phyloP scores from a whole-genome alignment of 1,139 yeast genomes.

The Kluyveromyces sp. region DNA sequence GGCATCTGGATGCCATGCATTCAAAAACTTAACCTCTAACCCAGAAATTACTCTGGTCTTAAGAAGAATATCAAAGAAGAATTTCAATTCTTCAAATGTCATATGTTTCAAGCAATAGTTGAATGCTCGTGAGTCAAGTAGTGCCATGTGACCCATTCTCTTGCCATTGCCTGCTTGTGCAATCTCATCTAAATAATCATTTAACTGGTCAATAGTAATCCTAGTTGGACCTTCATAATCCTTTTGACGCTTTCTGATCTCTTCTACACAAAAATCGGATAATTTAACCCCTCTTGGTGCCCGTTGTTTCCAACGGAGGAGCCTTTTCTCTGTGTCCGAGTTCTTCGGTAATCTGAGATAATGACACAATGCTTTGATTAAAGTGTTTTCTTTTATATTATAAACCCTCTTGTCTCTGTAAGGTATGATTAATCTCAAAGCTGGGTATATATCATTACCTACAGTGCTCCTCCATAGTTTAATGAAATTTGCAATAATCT shows the following conservation, averaged over 20 bases:
- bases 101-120: slow-evolving; percentile 46
- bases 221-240: slow-evolving; percentile 31
- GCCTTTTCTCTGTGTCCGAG: slow-evolving; percentile 42
- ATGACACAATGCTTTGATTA: slow-evolving; percentile 40
- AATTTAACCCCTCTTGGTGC: slow-evolving; percentile 30
- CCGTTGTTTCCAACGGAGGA: slow-evolving; percentile 39
- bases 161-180: slow-evolving; percentile 31
- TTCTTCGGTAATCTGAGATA: slow-evolving; percentile 43
- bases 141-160: slow-evolving; percentile 19
- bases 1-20: slow-evolving; percentile 81
- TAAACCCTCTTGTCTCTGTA: slow-evolving; percentile 49
- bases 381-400: slow-evolving; percentile 44
- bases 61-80: slow-evolving; percentile 61
- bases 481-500: slow-evolving; percentile 37
- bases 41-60: slow-evolving; percentile 51
- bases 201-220: slow-evolving; percentile 51
- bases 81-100: slow-evolving; percentile 59
- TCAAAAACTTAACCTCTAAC: slow-evolving; percentile 53
- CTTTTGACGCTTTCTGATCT: slow-evolving; percentile 34
- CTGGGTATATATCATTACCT: slow-evolving; percentile 66
- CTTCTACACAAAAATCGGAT: slow-evolving; percentile 36
- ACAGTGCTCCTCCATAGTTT: slow-evolving; percentile 54
- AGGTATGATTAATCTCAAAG: slow-evolving; percentile 55
- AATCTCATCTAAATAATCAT: slow-evolving; percentile 48
- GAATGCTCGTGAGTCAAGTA: slow-evolving; percentile 34